A percentile compares a stretch with the other conserved stretches of the same genome.
Evolutionary conservation across 148 eudicot species (phyloP).

Genomic region (Vaccinium darrowii): DNA sequence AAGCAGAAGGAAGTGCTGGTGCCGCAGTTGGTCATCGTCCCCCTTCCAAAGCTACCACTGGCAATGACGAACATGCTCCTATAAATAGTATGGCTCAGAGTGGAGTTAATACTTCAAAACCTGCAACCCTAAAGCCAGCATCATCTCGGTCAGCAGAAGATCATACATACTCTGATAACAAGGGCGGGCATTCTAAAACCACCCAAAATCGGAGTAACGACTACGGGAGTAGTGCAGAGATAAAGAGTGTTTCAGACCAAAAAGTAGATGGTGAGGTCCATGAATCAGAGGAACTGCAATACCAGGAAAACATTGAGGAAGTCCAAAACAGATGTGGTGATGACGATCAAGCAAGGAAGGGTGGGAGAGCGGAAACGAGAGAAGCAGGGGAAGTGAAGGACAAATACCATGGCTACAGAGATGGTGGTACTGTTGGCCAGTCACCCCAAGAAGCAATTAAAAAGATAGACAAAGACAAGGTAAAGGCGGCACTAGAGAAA

Average conservation of each 20-base stretch:
- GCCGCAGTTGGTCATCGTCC: constrained; percentile 41
- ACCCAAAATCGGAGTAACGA: constrained; percentile 51
- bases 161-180: constrained; percentile 36
- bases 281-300: constrained; percentile 30
- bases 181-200: constrained; percentile 39
- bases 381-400: constrained; percentile 52
- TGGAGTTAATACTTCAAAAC: constrained; percentile 37
- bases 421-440: constrained; percentile 39
- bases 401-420: constrained; percentile 45
- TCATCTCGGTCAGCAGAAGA: constrained; percentile 46
- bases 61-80: constrained; percentile 48
- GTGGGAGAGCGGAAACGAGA: constrained; percentile 39
- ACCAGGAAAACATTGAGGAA: constrained; percentile 42
- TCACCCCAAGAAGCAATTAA: constrained; percentile 64
- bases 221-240: constrained; percentile 32
- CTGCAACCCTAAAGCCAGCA: constrained; percentile 49
- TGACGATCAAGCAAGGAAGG: constrained; percentile 51
- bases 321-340: constrained; percentile 41
- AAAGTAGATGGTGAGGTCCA: constrained; percentile 49
- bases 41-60: constrained; percentile 40
- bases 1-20: constrained; percentile 66
- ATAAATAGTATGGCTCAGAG: constrained; percentile 43
- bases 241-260: constrained; percentile 34
- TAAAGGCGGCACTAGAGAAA: constrained; percentile 74
- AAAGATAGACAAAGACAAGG: constrained; percentile 74